Evolutionary conservation across 2,329 filamentous ascomycete genomes (phyloP), one percentile per base, ranked within the genome.

Genomic region (Paecilomyces variotii): DNA sequence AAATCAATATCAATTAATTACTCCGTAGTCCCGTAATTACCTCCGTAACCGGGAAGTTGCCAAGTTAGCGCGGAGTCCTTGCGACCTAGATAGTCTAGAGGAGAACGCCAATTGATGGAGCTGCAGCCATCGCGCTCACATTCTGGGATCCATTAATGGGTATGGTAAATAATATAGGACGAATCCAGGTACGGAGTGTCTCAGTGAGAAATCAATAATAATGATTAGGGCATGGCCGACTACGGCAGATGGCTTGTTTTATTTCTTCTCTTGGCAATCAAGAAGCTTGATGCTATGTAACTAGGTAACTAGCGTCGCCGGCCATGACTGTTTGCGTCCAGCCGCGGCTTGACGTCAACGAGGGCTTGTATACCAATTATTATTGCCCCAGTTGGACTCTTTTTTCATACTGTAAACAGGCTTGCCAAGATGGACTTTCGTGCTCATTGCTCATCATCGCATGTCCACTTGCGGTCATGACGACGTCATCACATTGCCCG

Each of bases 401-500:
- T 34, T 1, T 12, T 34, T 10, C 10, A 34, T 34, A 34, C 10
- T 34, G 32, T 34, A 34, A 34, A 12, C 32, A 11, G 26, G 35
- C 19, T 55, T 32, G 53, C 27, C 39, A 55, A 51, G n/a, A n/a
- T 19, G 12, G 14, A 6, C 35, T 24, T 34, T 34, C 19, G 14
- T 34, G 34, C 28, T 57, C 56, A 52, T 39, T 53, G 45, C 45
- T 53, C 56, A 57, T 50, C 26, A 32, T 53, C 49, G 19, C 27
- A 30, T 45, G 39, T 45, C 39, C 39, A 45, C 30, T 26, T 53
- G 24, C 26, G 39, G 27, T 58, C 57, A 51, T 50, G 28, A 30
- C 67, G 65, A 71, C 69, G 69, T 71, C 69, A 71, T 63, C 53
- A 30, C 51, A 61, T 56, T 19, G 19, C 54, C 27, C 54, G 27